Base-by-base conservation (phyloP, 805 yeast species). In the Teunomyces lycoperdinae region DNA sequence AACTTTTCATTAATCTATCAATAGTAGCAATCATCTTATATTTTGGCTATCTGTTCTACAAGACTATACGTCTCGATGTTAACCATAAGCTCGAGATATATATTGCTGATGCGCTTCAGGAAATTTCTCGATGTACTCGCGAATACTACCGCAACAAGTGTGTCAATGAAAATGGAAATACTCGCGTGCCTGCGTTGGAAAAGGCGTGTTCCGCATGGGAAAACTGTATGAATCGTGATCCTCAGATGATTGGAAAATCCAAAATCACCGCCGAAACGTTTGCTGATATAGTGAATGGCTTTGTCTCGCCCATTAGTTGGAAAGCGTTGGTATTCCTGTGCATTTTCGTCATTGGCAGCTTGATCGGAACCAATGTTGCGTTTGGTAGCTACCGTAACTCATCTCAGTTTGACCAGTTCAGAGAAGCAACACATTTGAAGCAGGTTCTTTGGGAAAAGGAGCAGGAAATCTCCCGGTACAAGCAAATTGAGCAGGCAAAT, bases 151-250 rank as follows among this genome's bases (percentile, higher is more conserved):
- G 83, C 27, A 91, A 92, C 64, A 79, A 84, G 54, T 92, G 99
- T 62, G 74, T 79, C 1, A 79, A 80, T 3, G 82, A 73, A 13
- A 50, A 54, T 20, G 56, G 64, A 5, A 48, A 55, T 3, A 55
- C 58, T 41, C 70, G 92, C 10, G 91, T 83, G 0, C 96, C 96
- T 0, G 90, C 89, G 0, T 63, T 89, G 13, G 94, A 85, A 56
- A 64, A 67, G 1, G 69, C 79, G 10, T 92, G 99, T 64, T 71
- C 76, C 31, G 74, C 73, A 31, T 89, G 96, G 94, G 85, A 80
- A 51, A 77, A 76, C 48, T 94, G 99, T 63, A 88, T 89, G 90
- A 80, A 83, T 56, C 69, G 83, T 43, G 92, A 89, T 52, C 91
- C 96, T 8, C 76, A 78, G 56, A 68, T 46, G 63, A 76, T 84